Percentiles rank a stretch among this genome's conserved stretches.
These are phyloP conservation scores for Fusarium bulbicola DNA, from an alignment of 2,329 filamentous ascomycete genomes.

Conservation along the genomic window DNA sequence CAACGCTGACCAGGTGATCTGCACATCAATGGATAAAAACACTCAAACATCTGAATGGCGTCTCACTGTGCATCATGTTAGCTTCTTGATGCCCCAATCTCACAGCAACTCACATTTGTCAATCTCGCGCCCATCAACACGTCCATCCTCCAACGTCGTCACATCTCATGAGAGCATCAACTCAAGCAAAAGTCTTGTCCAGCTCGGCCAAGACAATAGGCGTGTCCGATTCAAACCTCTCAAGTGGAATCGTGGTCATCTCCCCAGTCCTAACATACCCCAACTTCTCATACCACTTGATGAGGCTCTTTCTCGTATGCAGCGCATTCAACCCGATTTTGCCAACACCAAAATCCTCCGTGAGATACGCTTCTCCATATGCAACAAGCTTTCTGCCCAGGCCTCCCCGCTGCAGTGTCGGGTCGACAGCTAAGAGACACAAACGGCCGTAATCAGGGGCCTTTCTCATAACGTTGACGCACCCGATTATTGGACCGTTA, in stretches of 20 bases:
- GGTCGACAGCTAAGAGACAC: slow-evolving; percentile 49
- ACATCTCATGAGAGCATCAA: no score
- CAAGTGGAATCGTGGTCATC: slow-evolving; percentile 45
- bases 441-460: slow-evolving; percentile 43
- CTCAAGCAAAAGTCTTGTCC: slow-evolving; percentile 43
- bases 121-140: neutral
- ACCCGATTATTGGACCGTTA: slow-evolving; percentile 37
- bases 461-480: slow-evolving; percentile 42
- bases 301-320: slow-evolving; percentile 45
- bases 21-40: no score
- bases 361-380: slow-evolving; percentile 46
- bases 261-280: slow-evolving; percentile 49
- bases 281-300: slow-evolving; percentile 49
- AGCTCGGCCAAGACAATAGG: slow-evolving; percentile 49
- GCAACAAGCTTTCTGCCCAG: slow-evolving; percentile 47
- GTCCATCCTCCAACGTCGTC: neutral
- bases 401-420: slow-evolving; percentile 43
- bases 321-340: slow-evolving; percentile 48
- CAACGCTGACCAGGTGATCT: neutral
- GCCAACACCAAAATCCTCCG: slow-evolving; percentile 38
- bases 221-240: slow-evolving; percentile 26
- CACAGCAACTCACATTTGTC: neutral
- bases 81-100: neutral
- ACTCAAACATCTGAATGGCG: neutral
- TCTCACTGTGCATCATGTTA: neutral